Percentiles rank a stretch among this genome's conserved stretches.
phyloP scores from a whole-genome alignment of 495 filamentous ascomycete genomes.

The Neurospora sp. region DNA sequence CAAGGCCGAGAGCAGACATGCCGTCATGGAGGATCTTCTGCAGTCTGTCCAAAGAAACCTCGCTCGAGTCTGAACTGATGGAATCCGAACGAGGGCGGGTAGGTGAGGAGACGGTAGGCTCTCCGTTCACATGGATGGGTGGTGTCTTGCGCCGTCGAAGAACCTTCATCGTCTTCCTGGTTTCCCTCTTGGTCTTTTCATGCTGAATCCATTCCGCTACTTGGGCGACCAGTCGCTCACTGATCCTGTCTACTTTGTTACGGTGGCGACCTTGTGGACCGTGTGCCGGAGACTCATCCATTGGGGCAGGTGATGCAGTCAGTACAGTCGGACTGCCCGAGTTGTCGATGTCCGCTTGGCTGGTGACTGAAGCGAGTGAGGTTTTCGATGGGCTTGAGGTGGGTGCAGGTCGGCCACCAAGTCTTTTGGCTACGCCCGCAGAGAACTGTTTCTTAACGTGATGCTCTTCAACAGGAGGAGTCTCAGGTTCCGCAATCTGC shows the following conservation, averaged over 20 bases:
- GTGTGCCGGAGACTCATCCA: slow-evolving; percentile 21
- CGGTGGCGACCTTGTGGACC: slow-evolving; percentile 21
- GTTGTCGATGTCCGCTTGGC: slow-evolving; percentile 24
- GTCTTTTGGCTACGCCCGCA: slow-evolving; percentile 27
- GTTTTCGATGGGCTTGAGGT: slow-evolving; percentile 25
- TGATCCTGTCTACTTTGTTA: slow-evolving; percentile 28
- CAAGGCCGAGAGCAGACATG: slow-evolving; percentile 36
- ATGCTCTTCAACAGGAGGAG: slow-evolving; percentile 24
- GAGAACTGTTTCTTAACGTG: slow-evolving; percentile 35
- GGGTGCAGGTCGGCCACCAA: slow-evolving; percentile 30
- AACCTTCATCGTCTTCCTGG: slow-evolving; percentile 34
- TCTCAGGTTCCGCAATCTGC: slow-evolving; percentile 38
- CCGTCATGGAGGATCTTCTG: slow-evolving; percentile 61
- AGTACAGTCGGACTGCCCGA: slow-evolving; percentile 9
- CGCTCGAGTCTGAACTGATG: slow-evolving; percentile 45
- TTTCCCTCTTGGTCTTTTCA: slow-evolving; percentile 57
- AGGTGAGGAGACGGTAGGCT: neutral
- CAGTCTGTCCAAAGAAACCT: slow-evolving; percentile 54
- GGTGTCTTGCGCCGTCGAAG: slow-evolving; percentile 22
- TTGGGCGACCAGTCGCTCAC: slow-evolving; percentile 54
- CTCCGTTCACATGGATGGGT: slow-evolving; percentile 3
- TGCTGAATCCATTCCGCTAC: slow-evolving; percentile 71
- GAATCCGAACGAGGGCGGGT: slow-evolving; percentile 27
- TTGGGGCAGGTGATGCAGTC: slow-evolving; percentile 15
- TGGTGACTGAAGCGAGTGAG: slow-evolving; percentile 27